These are phyloP conservation scores for Aspergillus latus DNA, from an alignment of 2,329 filamentous ascomycete species.

Conservation along the genomic window DNA sequence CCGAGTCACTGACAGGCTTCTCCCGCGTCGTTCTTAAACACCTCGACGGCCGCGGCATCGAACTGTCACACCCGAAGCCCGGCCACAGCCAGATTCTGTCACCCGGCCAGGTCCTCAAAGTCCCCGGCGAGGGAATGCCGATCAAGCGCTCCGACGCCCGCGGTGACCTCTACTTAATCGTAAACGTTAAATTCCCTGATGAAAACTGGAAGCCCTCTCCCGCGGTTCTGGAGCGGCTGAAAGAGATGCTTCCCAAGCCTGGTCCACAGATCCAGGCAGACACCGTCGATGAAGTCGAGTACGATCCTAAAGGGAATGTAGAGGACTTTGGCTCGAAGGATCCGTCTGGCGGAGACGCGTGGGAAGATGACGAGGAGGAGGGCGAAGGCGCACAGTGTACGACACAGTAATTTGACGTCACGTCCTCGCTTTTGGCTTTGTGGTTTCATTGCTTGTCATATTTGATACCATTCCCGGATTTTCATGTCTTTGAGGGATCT, in stretches of 20 bases:
- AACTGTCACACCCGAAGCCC: slow-evolving; percentile 71
- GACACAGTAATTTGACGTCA: slow-evolving; percentile 40
- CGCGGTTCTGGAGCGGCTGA: slow-evolving; percentile 67
- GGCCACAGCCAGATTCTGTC: slow-evolving; percentile 73
- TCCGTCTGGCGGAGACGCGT: slow-evolving; percentile 42
- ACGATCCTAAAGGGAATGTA: slow-evolving; percentile 77
- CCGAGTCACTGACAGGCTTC: slow-evolving; percentile 85
- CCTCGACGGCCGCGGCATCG: slow-evolving; percentile 87
- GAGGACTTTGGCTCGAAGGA: slow-evolving; percentile 62
- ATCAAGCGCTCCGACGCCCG: slow-evolving; percentile 77
- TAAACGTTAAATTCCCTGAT: slow-evolving; percentile 85
- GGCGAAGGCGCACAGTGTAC: slow-evolving; percentile 50
- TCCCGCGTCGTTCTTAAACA: slow-evolving; percentile 87
- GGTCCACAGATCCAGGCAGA: slow-evolving; percentile 65
- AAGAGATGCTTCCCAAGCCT: slow-evolving; percentile 70
- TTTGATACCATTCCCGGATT: slow-evolving; percentile 11
- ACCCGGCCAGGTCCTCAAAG: slow-evolving; percentile 80
- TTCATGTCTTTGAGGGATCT: slow-evolving; percentile 8
- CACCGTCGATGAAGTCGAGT: slow-evolving; percentile 82
- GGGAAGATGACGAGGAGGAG: slow-evolving; percentile 53
- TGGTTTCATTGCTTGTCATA: slow-evolving; percentile 8
- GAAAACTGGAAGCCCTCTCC: slow-evolving; percentile 77
- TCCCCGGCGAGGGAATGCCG: slow-evolving; percentile 92
- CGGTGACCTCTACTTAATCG: slow-evolving; percentile 83
- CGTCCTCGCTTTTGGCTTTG: slow-evolving; percentile 10